Percentiles rank a stretch among this genome's conserved stretches.
Conservation (phyloP, 2,329 filamentous ascomycete genomes). For the Parasarocladium wereldwijsianum region DNA sequence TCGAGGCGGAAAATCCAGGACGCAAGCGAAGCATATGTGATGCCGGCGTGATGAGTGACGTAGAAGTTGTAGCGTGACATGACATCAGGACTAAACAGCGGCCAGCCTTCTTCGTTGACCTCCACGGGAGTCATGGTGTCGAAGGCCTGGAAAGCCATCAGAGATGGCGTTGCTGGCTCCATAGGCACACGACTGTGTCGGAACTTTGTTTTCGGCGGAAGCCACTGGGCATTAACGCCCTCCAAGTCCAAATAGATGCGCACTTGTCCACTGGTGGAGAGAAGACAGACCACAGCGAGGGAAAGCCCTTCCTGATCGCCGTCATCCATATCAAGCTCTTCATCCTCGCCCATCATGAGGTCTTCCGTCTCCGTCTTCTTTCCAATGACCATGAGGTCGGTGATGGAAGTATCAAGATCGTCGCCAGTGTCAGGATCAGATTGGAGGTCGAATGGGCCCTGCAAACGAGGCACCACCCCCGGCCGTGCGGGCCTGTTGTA, state of each 20-base stretch:
- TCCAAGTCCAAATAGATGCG: constrained; percentile 47
- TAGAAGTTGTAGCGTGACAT: constrained; percentile 49
- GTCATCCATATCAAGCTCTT: constrained; percentile 42
- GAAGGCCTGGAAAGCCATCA: constrained; percentile 48
- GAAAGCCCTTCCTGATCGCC: constrained; percentile 45
- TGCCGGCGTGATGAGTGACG: constrained; percentile 44
- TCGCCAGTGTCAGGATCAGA: constrained; percentile 41
- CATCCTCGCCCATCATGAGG: constrained; percentile 49
- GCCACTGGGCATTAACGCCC: constrained; percentile 51
- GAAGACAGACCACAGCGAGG: constrained; percentile 41
- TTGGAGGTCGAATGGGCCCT: constrained; percentile 46
- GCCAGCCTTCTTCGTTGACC: constrained; percentile 42
- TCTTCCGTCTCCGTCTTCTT: constrained; percentile 45
- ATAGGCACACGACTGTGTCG: constrained; percentile 25
- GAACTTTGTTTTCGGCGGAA: constrained; percentile 40
- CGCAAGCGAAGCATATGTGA: constrained; percentile 43
- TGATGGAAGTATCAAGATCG: constrained; percentile 39
- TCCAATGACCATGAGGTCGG: constrained; percentile 48
- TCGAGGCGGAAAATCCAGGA: constrained; percentile 52
- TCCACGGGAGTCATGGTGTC: constrained; percentile 43
- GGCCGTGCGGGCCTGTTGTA: constrained; percentile 42
- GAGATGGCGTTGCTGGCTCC: constrained; percentile 25
- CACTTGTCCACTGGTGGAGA: constrained; percentile 46
- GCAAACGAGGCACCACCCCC: constrained; percentile 42
- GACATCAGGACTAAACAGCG: constrained; percentile 45